Percentiles rank a stretch among this genome's conserved stretches.
Conservation (phyloP, 2,329 filamentous ascomycete genomes). For the Aotearoamyces nothofagi region DNA sequence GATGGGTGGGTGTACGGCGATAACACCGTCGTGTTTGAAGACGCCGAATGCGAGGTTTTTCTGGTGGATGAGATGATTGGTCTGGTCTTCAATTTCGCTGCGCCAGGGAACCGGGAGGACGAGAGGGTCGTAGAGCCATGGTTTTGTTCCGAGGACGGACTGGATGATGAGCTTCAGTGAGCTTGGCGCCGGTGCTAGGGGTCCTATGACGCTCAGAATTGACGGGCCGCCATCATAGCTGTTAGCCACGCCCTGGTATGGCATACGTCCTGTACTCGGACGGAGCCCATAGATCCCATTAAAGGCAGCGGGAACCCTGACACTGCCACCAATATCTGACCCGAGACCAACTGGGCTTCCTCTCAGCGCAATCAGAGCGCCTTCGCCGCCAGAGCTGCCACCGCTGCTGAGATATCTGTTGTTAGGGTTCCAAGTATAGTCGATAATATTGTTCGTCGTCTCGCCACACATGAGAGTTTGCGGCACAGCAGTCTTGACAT, state of each 20-base stretch:
- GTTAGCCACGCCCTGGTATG: slow-evolving; percentile 43
- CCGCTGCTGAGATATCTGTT: slow-evolving; percentile 15
- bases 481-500: slow-evolving; percentile 25
- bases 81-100: slow-evolving; percentile 21
- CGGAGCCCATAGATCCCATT: slow-evolving; percentile 24
- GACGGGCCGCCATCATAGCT: slow-evolving; percentile 43
- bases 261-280: slow-evolving; percentile 21
- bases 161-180: slow-evolving; percentile 39
- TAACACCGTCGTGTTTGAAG: slow-evolving; percentile 32
- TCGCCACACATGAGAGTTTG: slow-evolving; percentile 22
- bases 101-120: slow-evolving; percentile 53
- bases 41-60: slow-evolving; percentile 36
- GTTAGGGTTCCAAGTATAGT: slow-evolving; percentile 21
- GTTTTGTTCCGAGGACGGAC: slow-evolving; percentile 37
- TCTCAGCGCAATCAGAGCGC: slow-evolving; percentile 17
- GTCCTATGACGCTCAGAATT: slow-evolving; percentile 46
- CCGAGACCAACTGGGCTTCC: slow-evolving; percentile 18
- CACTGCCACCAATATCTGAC: slow-evolving; percentile 18
- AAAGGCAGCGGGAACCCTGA: slow-evolving; percentile 22
- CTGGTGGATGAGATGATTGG: slow-evolving; percentile 24
- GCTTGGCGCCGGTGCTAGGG: slow-evolving; percentile 38
- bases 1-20: slow-evolving; percentile 40
- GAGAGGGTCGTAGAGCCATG: slow-evolving; percentile 52
- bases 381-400: slow-evolving; percentile 19
- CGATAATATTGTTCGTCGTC: slow-evolving; percentile 30